These are phyloP conservation scores for Aspergillus sp. DNA, from an alignment of 2,329 filamentous ascomycete species.

Conservation along the genomic window DNA sequence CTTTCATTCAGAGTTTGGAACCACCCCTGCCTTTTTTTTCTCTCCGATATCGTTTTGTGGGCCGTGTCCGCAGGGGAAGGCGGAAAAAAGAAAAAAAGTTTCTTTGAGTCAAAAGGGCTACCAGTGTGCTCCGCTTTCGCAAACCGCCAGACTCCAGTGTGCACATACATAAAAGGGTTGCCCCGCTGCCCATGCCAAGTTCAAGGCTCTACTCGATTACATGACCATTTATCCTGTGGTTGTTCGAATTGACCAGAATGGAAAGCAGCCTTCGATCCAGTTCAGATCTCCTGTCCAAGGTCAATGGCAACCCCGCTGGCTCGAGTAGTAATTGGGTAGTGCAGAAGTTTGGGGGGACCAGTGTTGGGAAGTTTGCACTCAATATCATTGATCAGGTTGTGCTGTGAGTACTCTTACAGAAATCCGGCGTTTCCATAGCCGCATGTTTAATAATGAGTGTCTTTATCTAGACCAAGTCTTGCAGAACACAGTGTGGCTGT, in stretches of 20 bases:
- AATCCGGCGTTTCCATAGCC: too few relatives aligned
- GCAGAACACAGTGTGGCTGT: conserved; percentile 73
- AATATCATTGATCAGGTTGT: conserved; percentile 71
- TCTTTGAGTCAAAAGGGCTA: neutral
- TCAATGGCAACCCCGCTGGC: conserved; percentile 11
- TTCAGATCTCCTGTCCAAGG: conserved; percentile 7
- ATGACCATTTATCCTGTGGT: conserved; percentile 1
- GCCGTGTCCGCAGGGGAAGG: neutral
- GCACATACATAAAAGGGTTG: conserved; percentile 14
- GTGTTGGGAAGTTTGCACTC: conserved; percentile 86
- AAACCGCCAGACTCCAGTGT: conserved; percentile 11
- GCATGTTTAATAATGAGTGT: neutral
- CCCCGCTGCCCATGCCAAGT: conserved; percentile 1
- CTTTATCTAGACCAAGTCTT: conserved; percentile 51
- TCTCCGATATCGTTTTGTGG: neutral
- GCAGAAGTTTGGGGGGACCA: conserved; percentile 94
- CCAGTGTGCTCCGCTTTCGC: conserved; percentile 12
- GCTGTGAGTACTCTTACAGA: conserved; percentile 37
- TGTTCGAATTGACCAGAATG: conserved; percentile 10
- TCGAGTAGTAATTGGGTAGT: conserved; percentile 64
- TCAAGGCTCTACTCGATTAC: conserved; percentile 4
- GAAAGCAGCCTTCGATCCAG: conserved; percentile 8
- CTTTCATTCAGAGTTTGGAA: too few relatives aligned
- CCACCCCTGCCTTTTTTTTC: too few relatives aligned
- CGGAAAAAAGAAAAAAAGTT: neutral